Percentiles rank a stretch among this genome's conserved stretches.
phyloP scores from a whole-genome alignment of 345 rosid species.

The Acer saccharum region DNA sequence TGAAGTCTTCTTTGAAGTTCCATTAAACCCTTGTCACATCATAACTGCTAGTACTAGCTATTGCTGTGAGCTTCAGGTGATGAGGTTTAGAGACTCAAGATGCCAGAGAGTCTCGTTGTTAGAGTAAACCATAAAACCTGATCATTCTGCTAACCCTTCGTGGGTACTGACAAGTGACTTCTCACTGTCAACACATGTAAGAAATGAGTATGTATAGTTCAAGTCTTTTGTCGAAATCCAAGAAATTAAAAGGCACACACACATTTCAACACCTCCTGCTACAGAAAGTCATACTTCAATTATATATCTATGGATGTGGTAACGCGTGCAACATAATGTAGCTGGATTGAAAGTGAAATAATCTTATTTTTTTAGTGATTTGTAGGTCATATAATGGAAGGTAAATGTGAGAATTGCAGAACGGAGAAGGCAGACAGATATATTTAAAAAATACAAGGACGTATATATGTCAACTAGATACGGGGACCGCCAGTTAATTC shows the following conservation, averaged over 20 bases:
- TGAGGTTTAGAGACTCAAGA: not conserved
- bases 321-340: not conserved
- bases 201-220: not conserved
- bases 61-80: not conserved
- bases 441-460: not conserved
- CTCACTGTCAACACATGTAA: not conserved
- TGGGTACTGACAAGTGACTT: not conserved
- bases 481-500: conserved; percentile 2
- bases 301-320: not conserved
- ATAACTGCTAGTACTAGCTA: too few species aligned
- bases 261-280: conserved; percentile 13
- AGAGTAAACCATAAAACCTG: too few species aligned
- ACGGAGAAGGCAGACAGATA: not conserved
- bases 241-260: conserved; percentile 11
- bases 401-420: not conserved
- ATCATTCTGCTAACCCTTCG: too few species aligned
- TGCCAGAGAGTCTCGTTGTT: too few species aligned
- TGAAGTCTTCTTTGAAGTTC: too few species aligned
- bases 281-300: not conserved
- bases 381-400: conserved; percentile 1
- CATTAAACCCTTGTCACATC: too few species aligned
- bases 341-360: conserved; percentile 1
- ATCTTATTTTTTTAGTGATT: not conserved
- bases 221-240: conserved; percentile 19
- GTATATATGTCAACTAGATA: conserved; percentile 8